Evolutionary conservation across 176 grass and related monocot species (phyloP), one percentile per base, ranked within the genome.

Genomic region (Paspalum vaginatum): DNA sequence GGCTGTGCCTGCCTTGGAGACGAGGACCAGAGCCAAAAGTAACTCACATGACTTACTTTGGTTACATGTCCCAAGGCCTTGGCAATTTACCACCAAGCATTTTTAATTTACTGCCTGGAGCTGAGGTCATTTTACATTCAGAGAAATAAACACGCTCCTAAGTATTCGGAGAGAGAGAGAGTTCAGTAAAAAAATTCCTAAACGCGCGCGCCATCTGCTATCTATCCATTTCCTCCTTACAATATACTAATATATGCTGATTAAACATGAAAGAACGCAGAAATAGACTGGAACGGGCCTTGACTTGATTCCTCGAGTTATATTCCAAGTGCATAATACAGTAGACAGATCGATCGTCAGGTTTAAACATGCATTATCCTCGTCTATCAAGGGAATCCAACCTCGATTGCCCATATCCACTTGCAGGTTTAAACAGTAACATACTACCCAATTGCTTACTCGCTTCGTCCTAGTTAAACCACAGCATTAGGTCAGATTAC

Each of bases 401-500:
- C 22, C 50, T 67, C 61, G 77, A 67, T 75, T 67, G 55, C 11
- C 61, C 61, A 16, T 79, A 74, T 47, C 69, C 49, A 79, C 48
- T 52, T 73, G 62, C 61, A 75, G 68, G 39, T 79, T 75, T 74
- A 51, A 74, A 73, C 42, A 46, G 51, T 51, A 38, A 79, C 74
- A 25, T 66, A 25, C 78, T 59, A 68, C n/a, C 41, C 67, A 61
- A 21, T 68, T 39, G 72, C n/a, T 61, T 79, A 46, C 17, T 74
- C 75, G 53, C n/a, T 21, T 17, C 44, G 74, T 71, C 45, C 50
- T 74, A 59, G 60, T 53, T 84, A 68, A 17, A 61, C 12, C 61
- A 48, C 68, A 15, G 17, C 68, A 79, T 88, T 79, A 74, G 52
- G 61, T 84, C 54, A 88, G 68, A 77, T 84, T 84, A 88, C 86